A percentile compares a stretch with the other conserved stretches of the same genome.
Conservation (phyloP, 257 asterid genomes). For the Solanum chiquidenum region DNA sequence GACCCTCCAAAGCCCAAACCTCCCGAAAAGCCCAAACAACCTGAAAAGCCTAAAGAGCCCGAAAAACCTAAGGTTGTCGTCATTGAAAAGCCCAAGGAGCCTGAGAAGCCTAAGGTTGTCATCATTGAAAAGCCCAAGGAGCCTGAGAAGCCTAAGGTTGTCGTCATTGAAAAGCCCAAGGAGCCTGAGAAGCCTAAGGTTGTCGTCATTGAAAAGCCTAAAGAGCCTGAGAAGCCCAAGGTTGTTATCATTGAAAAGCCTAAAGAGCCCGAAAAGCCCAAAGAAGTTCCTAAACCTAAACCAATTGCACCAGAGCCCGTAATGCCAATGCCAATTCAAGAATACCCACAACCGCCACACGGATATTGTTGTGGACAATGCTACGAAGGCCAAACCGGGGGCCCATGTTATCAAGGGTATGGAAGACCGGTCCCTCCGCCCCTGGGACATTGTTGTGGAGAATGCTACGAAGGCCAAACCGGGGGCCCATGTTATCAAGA, state of each 20-base stretch:
- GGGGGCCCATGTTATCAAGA: neutral
- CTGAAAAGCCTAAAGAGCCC: slow-evolving; percentile 6
- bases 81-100: neutral
- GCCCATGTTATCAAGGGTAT: neutral
- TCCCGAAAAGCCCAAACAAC: slow-evolving; percentile 21
- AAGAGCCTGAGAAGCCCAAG: neutral
- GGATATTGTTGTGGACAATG: slow-evolving; percentile 27
- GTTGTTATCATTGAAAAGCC: neutral
- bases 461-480: slow-evolving; percentile 14
- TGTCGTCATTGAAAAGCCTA: neutral
- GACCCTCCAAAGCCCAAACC: slow-evolving; percentile 7
- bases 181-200: slow-evolving; percentile 2
- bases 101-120: no score
- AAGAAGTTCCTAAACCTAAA: neutral
- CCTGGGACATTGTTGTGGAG: slow-evolving; percentile 20
- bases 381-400: slow-evolving; percentile 1
- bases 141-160: slow-evolving; percentile 5
- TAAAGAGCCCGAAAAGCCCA: slow-evolving; percentile 4
- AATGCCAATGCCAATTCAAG: slow-evolving; percentile 11
- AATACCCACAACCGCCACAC: slow-evolving; percentile 29
- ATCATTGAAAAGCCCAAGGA: slow-evolving; percentile 4
- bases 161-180: neutral
- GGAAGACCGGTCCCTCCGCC: slow-evolving; percentile 28
- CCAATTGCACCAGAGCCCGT: neutral
- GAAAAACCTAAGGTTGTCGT: neutral